These are phyloP conservation scores for Falciphora oryzae DNA, from an alignment of 2,329 filamentous ascomycete species.

Conservation along the genomic window DNA sequence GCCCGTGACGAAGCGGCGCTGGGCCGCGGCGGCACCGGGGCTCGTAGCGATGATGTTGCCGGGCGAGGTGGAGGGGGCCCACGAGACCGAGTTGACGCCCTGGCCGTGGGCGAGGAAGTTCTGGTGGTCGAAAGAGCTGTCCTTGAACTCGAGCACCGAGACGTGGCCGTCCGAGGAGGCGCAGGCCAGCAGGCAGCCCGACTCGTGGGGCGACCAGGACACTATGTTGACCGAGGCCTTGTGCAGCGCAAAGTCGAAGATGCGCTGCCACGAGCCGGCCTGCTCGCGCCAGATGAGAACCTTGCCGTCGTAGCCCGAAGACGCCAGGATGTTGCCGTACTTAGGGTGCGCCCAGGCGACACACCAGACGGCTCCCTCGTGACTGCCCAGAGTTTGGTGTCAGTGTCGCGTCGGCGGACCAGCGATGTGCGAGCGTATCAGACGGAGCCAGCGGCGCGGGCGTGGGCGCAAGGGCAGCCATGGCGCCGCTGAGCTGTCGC, in stretches of 20 bases:
- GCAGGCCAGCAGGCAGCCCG: conserved; percentile 88
- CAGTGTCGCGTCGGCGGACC: not conserved
- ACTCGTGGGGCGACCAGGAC: conserved; percentile 95
- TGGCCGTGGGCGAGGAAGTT: conserved; percentile 89
- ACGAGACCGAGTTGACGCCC: conserved; percentile 92
- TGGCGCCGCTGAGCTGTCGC: not conserved
- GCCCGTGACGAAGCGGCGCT: conserved; percentile 86
- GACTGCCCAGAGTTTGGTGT: conserved; percentile 47
- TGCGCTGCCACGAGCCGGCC: conserved; percentile 67
- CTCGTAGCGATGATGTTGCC: conserved; percentile 77
- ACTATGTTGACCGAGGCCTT: conserved; percentile 96
- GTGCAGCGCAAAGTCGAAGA: conserved; percentile 90
- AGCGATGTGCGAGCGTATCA: not conserved
- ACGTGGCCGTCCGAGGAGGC: conserved; percentile 92
- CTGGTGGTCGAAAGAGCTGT: conserved; percentile 82
- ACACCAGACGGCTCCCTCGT: conserved; percentile 97
- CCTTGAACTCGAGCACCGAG: conserved; percentile 92
- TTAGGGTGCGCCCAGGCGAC: conserved; percentile 98
- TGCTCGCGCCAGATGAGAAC: conserved; percentile 98
- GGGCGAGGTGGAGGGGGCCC: conserved; percentile 81
- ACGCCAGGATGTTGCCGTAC: conserved; percentile 95
- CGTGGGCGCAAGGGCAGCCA: not conserved
- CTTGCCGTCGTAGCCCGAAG: conserved; percentile 93
- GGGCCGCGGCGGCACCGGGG: conserved; percentile 50
- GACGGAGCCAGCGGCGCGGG: not conserved